Evolutionary conservation across 2,329 filamentous ascomycete genomes (phyloP), one percentile per base, ranked within the genome.

Genomic region (Verticillium isaacii): DNA sequence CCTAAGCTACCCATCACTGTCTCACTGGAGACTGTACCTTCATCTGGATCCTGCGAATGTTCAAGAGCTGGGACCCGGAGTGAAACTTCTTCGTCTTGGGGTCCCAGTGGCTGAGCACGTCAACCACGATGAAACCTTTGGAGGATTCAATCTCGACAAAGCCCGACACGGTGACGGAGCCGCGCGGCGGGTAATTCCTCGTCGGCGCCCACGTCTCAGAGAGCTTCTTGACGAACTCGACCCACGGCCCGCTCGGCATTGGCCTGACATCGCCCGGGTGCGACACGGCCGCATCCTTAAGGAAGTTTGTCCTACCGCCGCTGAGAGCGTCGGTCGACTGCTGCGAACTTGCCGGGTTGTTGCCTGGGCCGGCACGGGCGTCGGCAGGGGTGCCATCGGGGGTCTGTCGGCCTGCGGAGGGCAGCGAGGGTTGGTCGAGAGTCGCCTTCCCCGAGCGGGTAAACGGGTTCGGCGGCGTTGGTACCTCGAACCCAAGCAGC

Each of bases 51-150:
- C 66, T 62, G 25, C 66, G 56, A n/a, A 65, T 23, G 17, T 32
- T 56, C 58, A 66, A 60, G 17, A 29, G 32, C 55, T 61, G 62
- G 5, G 64, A 66, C 1, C 39, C 45, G 4, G 32, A 11, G 41
- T 68, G 76, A 59, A 78, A 84, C 56, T 73, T 75, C 63, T 78
- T 77, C 50, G 78, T 79, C 69, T 84, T 82, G 1, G 85, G 84
- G 68, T 88, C 79, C 71, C 83, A 88, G 71, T 80, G 85, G 2
- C 77, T 81, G 12, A 72, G 62, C 2, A 84, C 83, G 63, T 85
- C 81, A 14, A 87, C 73, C 2, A 79, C 77, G 60, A 87, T 69
- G 58, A 75, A 75, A 1, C 78, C 78, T 25, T 72, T 77, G 2
- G 79, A 70, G 2, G 82, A 77, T 50, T 80, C 74, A 2, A 87